Conservation (phyloP, 108 stramenopile genomes). For the Nitzschia sp. region DNA sequence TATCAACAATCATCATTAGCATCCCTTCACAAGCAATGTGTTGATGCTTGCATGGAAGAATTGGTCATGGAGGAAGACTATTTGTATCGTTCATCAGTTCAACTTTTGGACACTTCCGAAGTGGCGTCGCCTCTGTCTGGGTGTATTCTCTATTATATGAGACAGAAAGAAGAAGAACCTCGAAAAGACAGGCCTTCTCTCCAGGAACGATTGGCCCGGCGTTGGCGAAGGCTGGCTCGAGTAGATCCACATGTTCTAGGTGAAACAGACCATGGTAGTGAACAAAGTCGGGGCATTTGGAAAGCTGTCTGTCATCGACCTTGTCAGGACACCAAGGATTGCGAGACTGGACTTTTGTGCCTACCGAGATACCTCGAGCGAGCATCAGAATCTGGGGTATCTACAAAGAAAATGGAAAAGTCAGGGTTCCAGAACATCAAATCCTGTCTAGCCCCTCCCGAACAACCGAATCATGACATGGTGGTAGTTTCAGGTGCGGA, state of each 20-base stretch:
- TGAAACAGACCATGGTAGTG: not conserved
- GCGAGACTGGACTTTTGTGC: constrained; percentile 5
- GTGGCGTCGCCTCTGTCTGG: not conserved
- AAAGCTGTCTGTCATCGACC: constrained; percentile 16
- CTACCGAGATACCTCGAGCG: not conserved
- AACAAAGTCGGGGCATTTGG: constrained; percentile 1
- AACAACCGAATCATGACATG: constrained; percentile 1
- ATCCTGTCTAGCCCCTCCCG: not conserved
- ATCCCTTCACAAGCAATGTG: not conserved
- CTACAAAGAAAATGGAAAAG: not conserved
- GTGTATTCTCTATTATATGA: constrained; percentile 9
- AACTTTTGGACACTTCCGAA: not conserved
- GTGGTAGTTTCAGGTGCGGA: constrained; percentile 34
- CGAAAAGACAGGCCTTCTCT: not conserved
- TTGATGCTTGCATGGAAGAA: constrained; percentile 22
- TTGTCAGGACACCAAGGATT: constrained; percentile 25
- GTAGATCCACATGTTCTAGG: constrained; percentile 11
- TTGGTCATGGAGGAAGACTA: constrained; percentile 23
- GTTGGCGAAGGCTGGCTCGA: constrained; percentile 20
- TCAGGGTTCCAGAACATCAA: not conserved
- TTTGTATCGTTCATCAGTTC: constrained; percentile 10
- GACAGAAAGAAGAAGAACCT: not conserved
- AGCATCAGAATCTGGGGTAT: not conserved
- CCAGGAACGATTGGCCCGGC: constrained; percentile 5
- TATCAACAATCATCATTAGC: not conserved